Evolutionary conservation across 805 yeast genomes (phyloP).

Genomic region (Wickerhamiella alocasiicola): DNA sequence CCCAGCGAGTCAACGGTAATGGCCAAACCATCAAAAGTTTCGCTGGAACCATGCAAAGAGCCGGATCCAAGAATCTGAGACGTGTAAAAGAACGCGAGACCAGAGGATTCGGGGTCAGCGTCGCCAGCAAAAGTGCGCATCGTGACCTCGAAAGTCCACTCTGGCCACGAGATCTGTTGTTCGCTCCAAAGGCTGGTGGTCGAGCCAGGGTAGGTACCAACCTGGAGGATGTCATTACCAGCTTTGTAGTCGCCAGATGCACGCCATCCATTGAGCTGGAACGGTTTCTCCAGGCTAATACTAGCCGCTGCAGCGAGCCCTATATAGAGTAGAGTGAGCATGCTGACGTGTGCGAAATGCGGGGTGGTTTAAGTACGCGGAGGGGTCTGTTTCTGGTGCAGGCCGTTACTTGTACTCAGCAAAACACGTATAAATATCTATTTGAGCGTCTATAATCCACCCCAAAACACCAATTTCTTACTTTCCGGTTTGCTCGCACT

Average conservation of each 20-base stretch:
- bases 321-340: slow-evolving; percentile 1
- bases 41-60: slow-evolving; percentile 29
- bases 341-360: slow-evolving; percentile 2
- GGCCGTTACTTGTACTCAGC: no score
- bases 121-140: slow-evolving; percentile 24
- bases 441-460: no score
- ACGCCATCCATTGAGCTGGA: slow-evolving; percentile 11
- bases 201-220: slow-evolving; percentile 15
- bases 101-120: slow-evolving; percentile 26
- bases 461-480: no score
- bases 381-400: no score
- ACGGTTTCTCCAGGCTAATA: slow-evolving; percentile 15
- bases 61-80: slow-evolving; percentile 23
- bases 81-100: slow-evolving; percentile 30
- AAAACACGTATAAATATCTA: no score
- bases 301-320: slow-evolving; percentile 9
- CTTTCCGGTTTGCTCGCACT: no score
- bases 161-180: slow-evolving; percentile 20
- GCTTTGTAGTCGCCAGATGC: slow-evolving; percentile 15
- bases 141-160: slow-evolving; percentile 28
- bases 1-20: slow-evolving; percentile 29
- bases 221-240: slow-evolving; percentile 13
- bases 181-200: slow-evolving; percentile 28
- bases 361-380: no score
- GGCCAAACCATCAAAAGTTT: slow-evolving; percentile 32